phyloP scores from a whole-genome alignment of 2,329 filamentous ascomycete genomes.

The Coniella vitis region DNA sequence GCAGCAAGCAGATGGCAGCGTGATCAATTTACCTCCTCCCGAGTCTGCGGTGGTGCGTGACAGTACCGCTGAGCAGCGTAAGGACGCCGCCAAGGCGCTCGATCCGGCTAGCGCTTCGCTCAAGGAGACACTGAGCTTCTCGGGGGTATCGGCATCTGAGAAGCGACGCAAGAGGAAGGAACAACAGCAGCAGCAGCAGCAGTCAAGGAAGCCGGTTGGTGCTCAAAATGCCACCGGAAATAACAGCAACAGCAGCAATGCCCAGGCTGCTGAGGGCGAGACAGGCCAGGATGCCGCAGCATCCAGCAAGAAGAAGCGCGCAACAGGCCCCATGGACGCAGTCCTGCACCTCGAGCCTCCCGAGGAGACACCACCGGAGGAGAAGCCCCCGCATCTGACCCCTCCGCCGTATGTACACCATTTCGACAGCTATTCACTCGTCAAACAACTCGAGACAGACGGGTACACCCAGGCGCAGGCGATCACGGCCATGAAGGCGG shows the following conservation, averaged over 20 bases:
- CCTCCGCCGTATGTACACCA: constrained; percentile 84
- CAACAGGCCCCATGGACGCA: constrained; percentile 43
- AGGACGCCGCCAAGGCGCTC: constrained; percentile 11
- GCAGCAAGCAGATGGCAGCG: constrained; percentile 16
- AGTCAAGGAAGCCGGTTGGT: no score
- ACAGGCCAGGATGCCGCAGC: not conserved
- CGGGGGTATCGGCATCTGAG: constrained; percentile 13
- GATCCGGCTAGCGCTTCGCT: constrained; percentile 9
- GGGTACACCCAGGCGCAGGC: constrained; percentile 71
- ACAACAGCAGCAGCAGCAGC: not conserved
- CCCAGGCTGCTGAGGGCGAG: constrained; percentile 3
- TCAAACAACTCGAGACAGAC: constrained; percentile 66
- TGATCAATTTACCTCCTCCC: constrained; percentile 2
- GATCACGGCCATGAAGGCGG: constrained; percentile 85
- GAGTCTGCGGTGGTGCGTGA: not conserved
- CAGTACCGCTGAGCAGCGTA: constrained; percentile 12
- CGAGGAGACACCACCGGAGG: constrained; percentile 26
- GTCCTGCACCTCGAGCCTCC: constrained; percentile 41
- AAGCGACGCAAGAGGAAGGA: constrained; percentile 14
- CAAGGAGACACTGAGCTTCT: constrained; percentile 12
- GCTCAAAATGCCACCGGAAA: no score
- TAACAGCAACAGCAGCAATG: not conserved
- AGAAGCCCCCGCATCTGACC: constrained; percentile 59
- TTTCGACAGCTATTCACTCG: constrained; percentile 89
- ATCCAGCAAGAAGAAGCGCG: constrained; percentile 30